Percentiles rank a stretch among this genome's conserved stretches.
phyloP scores from a whole-genome alignment of 441 rosid genomes.

The Capsella rubella region DNA sequence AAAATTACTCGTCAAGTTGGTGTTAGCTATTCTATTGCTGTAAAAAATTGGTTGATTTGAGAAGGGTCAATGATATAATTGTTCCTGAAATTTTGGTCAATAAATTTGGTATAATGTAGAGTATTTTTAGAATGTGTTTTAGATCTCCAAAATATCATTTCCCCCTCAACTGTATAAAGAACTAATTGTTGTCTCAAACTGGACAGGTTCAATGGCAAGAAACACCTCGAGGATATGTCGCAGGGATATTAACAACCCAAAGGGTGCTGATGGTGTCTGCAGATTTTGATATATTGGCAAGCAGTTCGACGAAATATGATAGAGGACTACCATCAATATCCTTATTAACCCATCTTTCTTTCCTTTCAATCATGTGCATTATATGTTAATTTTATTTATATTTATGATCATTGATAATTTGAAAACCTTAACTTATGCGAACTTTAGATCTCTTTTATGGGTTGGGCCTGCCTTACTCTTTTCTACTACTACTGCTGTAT shows the following conservation, averaged over 20 bases:
- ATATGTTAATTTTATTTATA: conserved; percentile 22
- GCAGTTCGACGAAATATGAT: conserved; percentile 87
- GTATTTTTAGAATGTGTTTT: background rate
- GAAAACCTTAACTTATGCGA: conserved; percentile 63
- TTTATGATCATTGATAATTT: conserved; percentile 41
- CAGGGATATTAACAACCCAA: conserved; percentile 91
- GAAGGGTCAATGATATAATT: conserved; percentile 19
- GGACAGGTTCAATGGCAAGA: conserved; percentile 95
- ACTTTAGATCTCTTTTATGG: conserved; percentile 98
- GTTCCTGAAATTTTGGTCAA: conserved; percentile 20
- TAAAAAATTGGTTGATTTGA: background rate
- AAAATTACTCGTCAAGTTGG: conserved; percentile 15
- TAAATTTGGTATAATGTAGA: conserved; percentile 10
- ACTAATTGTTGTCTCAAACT: conserved; percentile 20
- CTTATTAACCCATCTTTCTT: conserved; percentile 46
- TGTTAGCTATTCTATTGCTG: conserved; percentile 1
- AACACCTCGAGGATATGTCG: conserved; percentile 89
- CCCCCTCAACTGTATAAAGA: background rate
- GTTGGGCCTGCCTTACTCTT: conserved; percentile 98
- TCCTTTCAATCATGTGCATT: conserved; percentile 23
- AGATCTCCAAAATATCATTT: background rate
- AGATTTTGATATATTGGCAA: conserved; percentile 85
- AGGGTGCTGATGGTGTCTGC: conserved; percentile 95
- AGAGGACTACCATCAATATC: conserved; percentile 99
- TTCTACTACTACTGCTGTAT: conserved; percentile 86